A percentile compares a stretch with the other conserved stretches of the same genome.
phyloP scores from a whole-genome alignment of 495 filamentous ascomycete genomes.

The Hypoxylon perforatum region DNA sequence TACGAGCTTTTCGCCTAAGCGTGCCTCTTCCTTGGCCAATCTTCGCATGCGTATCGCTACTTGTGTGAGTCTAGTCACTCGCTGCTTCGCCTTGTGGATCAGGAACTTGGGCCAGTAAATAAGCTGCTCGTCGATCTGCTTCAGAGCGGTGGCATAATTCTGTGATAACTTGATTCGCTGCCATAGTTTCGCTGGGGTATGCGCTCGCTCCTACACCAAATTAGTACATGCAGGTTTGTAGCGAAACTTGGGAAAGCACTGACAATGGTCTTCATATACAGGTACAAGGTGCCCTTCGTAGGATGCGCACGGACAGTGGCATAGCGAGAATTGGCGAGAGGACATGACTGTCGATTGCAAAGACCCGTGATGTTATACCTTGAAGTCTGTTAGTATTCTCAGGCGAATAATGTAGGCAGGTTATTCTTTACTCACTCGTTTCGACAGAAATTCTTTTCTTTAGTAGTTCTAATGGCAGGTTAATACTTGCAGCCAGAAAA shows the following conservation, averaged over 20 bases:
- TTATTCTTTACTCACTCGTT: constrained; percentile 75
- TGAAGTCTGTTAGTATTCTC: constrained; percentile 4
- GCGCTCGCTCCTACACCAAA: constrained; percentile 71
- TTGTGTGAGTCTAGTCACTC: constrained; percentile 92
- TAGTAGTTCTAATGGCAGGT: constrained; percentile 73
- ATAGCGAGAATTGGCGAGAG: constrained; percentile 94
- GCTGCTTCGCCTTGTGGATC: constrained; percentile 94
- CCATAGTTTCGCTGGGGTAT: constrained; percentile 94
- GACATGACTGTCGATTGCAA: constrained; percentile 94
- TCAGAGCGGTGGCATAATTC: constrained; percentile 89
- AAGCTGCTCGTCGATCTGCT: constrained; percentile 87
- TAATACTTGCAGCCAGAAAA: constrained; percentile 29
- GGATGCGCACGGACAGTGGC: constrained; percentile 89
- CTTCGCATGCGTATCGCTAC: constrained; percentile 87
- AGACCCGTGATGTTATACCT: constrained; percentile 78
- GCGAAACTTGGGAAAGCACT: not conserved
- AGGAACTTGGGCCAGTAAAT: constrained; percentile 98
- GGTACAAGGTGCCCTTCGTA: constrained; percentile 84
- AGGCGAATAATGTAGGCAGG: too few relatives aligned
- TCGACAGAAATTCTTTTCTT: constrained; percentile 92
- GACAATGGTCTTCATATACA: constrained; percentile 93
- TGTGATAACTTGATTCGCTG: constrained; percentile 89
- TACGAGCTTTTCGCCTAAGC: constrained; percentile 90
- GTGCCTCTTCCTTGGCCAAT: constrained; percentile 86
- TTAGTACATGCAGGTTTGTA: constrained; percentile 3